These are phyloP conservation scores for Lablab purpureus DNA, from an alignment of 306 rosid species.

Conservation along the genomic window DNA sequence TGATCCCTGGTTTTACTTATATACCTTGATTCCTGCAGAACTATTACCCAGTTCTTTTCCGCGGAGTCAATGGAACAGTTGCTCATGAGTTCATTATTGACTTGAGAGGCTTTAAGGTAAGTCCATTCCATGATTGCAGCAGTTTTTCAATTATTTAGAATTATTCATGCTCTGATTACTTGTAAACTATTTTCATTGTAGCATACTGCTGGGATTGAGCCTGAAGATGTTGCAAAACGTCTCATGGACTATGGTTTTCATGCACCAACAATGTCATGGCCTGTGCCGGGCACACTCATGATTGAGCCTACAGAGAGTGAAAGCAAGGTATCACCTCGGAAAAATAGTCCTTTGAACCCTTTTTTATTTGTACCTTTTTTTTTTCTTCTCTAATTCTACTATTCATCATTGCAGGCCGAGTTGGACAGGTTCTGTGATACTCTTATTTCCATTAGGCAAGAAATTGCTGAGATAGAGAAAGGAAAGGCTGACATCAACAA, in stretches of 20 bases:
- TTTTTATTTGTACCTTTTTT: background rate
- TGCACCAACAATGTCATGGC: conserved; percentile 99
- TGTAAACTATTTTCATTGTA: conserved; percentile 48
- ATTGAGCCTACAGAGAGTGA: conserved; percentile 99
- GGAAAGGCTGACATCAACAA: conserved; percentile 86
- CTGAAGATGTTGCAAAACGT: conserved; percentile 98
- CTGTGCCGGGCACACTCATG: conserved; percentile 99
- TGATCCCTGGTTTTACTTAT: conserved; percentile 34
- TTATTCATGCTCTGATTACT: conserved; percentile 39
- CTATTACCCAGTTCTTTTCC: conserved; percentile 89
- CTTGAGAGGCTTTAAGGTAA: conserved; percentile 96
- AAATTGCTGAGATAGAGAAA: conserved; percentile 86
- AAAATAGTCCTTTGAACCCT: background rate
- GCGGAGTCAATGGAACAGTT: conserved; percentile 96
- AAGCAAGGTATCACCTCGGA: conserved; percentile 75
- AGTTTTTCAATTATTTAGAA: background rate
- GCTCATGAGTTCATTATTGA: conserved; percentile 98
- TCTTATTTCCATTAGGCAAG: conserved; percentile 90
- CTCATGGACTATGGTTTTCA: conserved; percentile 98
- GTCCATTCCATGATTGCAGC: conserved; percentile 28
- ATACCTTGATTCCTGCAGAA: conserved; percentile 57
- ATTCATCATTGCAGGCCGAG: conserved; percentile 77
- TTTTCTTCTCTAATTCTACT: conserved; percentile 36
- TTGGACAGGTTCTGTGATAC: conserved; percentile 93
- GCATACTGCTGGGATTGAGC: conserved; percentile 92